Evolutionary conservation across 257 asterid species (phyloP), one percentile per base, ranked within the genome.

Genomic region (Phtheirospermum japonicum): DNA sequence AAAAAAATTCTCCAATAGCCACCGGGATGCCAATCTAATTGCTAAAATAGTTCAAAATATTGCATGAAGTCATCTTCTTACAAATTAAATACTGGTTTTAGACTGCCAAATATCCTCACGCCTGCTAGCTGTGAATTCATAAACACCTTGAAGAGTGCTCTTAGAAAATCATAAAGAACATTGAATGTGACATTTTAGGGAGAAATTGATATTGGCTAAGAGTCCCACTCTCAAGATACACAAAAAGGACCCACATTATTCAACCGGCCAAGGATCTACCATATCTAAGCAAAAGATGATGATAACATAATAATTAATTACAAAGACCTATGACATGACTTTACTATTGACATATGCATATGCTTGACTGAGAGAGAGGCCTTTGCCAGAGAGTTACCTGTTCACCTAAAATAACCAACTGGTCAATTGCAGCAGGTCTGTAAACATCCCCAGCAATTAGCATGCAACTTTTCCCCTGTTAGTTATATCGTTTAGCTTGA

Each of bases 361-460:
- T 67, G 51, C 18, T 18, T 7, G 36, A 46, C 31, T 46, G 67
- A 64, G 56, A 62, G 26, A 66, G 26, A 73, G 17, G 57, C 34
- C 58, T 13, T n/a, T 56, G 61, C 18, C 67, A 61, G 72, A 59
- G 65, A 71, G 32, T 5, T 67, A 76, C 85, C 85, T 76, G 82
- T 73, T 78, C 84, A 58, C 95, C 99, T 72, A 92, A 71, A 76
- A 92, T 92, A 56, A 85, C 84, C 73, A 92, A 83, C 76, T 92
- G 99, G 66, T 92, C 99, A 57, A 92, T 92, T 60, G 99, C 99
- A 69, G 99, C 99, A 68, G 99, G 99, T 71, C 99, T 85, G 71
- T 92, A 92, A 17, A 92, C 91, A 56, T 92, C 97, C 70, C 99
- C 99, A 63, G 99, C 99, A 71, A 92, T 80, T 71, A 92, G 89